Evolutionary conservation across 371 early-diverging fungal genomes (phyloP), one percentile per base, ranked within the genome.

Genomic region (Rhizomucor miehei): DNA sequence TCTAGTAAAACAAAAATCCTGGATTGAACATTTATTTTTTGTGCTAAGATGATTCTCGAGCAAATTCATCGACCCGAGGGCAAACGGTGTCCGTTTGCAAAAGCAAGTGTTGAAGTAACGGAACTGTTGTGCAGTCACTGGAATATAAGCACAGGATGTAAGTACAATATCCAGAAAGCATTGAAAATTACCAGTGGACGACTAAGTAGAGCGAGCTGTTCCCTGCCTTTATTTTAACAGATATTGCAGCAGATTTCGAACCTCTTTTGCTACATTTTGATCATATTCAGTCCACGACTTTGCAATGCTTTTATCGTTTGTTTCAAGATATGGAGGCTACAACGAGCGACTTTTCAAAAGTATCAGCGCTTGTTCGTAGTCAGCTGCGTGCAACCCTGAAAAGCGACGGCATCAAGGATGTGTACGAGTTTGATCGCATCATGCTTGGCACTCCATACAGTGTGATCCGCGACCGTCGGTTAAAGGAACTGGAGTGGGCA

Each of bases 301-400:
- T 88, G 6, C 71, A 77, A 35, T 65, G 75, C 5, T 88, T 78
- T 51, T 79, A 83, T 44, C 71, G 82, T 25, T 60, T 87, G 34
- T 88, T 86, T 75, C 69, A 73, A 41, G 88, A 87, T 39, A 84
- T 87, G 85, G 86, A 84, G 54, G 85, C 84, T 1, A 78, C 81
- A 0, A 64, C 65, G 0, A 80, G 75, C 17, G 88, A 89, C 63
- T 75, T 84, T 36, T 71, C 78, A 4, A 80, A 82, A 57, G 81
- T 84, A 13, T 79, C 82, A 1, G 76, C 83, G 14, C 59, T 81
- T 24, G 75, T 82, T 1, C 62, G 84, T 35, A 77, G 78, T 47
- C 84, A 84, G 49, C 40, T 84, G 12, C 64, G 76, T 34, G 71
- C 67, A 14, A 69, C 73, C 1, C 55, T 82, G 20, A 69, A 68